Evolutionary conservation across 1,139 yeast genomes (phyloP), one percentile per base, ranked within the genome.

Genomic region (Lodderomyces oxycetoniae): DNA sequence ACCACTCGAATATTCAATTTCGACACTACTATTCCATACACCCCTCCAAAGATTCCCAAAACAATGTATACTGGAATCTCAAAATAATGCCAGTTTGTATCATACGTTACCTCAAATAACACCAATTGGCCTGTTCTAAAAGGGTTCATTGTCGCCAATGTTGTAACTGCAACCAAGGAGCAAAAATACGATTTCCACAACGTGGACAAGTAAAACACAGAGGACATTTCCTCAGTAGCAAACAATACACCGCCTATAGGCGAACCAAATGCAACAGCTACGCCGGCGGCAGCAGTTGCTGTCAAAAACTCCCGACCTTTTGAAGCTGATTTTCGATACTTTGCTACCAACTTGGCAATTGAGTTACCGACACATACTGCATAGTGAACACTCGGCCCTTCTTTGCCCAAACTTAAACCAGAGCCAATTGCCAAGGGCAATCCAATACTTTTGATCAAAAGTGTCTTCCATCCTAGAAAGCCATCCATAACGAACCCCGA

Each of bases 91-190:
- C 98, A 93, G 43, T 79, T 74, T 8, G 79, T 75, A 47, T 85
- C 89, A 53, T 88, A 93, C 11, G 74, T 71, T 13, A 93, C 96
- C 49, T 88, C 87, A 55, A 93, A 93, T 58, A 91, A 65, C 5
- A 91, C 96, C 47, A 91, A 73, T 58, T 89, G 96, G 2, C 98
- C 98, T 0, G 93, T 86, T 50, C 96, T 70, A 53, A 89, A 91
- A 1, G 99, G 97, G 49, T 93, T 85, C 47, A 89, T 67, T 0
- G 76, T 62, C 20, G 85, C 77, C 20, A 91, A 62, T 0, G 89
- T 81, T 0, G 87, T 75, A 0, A 91, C 93, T 0, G 96, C 96
- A 2, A 88, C 76, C 40, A 93, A 62, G 1, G 96, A 84, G 49
- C 96, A 89, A 50, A 87, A 89, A 53, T 89, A 93, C 1, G 94